Percentiles rank a stretch among this genome's conserved stretches.
These are phyloP conservation scores for Austroboletus festivus DNA, from an alignment of 768 basidiomycete genomes.

Conservation along the genomic window DNA sequence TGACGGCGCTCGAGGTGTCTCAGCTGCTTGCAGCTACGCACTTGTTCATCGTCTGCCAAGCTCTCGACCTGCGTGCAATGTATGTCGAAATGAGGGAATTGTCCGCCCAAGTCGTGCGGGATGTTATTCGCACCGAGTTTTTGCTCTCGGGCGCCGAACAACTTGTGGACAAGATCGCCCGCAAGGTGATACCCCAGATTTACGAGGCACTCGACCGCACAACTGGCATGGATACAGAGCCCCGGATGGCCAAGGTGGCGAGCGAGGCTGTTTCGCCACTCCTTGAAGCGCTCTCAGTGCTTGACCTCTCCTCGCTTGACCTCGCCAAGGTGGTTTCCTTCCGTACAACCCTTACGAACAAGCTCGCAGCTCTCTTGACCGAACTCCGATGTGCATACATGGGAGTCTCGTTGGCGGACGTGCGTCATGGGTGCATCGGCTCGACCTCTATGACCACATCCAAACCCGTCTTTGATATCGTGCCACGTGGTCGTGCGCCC, in stretches of 20 bases:
- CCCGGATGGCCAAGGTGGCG: slow-evolving; percentile 71
- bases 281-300: slow-evolving; percentile 42
- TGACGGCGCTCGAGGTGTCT: slow-evolving; percentile 74
- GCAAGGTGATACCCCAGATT: slow-evolving; percentile 40
- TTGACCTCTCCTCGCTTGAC: slow-evolving; percentile 15
- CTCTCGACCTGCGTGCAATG: slow-evolving; percentile 79
- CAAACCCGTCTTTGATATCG: slow-evolving; percentile 39
- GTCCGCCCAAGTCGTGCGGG: slow-evolving; percentile 20
- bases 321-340: slow-evolving; percentile 24
- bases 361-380: slow-evolving; percentile 19
- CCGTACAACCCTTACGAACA: slow-evolving; percentile 15
- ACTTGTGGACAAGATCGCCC: slow-evolving; percentile 12
- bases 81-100: slow-evolving; percentile 57
- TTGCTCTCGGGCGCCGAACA: slow-evolving; percentile 7
- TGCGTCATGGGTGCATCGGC: slow-evolving; percentile 11
- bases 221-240: slow-evolving; percentile 65
- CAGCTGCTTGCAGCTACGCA: slow-evolving; percentile 73
- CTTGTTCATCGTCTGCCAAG: slow-evolving; percentile 75
- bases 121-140: slow-evolving; percentile 15
- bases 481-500: slow-evolving; percentile 56
- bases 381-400: slow-evolving; percentile 31
- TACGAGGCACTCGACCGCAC: slow-evolving; percentile 57
- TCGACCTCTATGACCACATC: slow-evolving; percentile 16
- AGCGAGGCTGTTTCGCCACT: slow-evolving; percentile 58
- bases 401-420: slow-evolving; percentile 20